Percentiles rank a stretch among this genome's conserved stretches.
These are phyloP conservation scores for Malbranchea cinnamomea DNA, from an alignment of 2,329 filamentous ascomycete genomes.

Conservation along the genomic window DNA sequence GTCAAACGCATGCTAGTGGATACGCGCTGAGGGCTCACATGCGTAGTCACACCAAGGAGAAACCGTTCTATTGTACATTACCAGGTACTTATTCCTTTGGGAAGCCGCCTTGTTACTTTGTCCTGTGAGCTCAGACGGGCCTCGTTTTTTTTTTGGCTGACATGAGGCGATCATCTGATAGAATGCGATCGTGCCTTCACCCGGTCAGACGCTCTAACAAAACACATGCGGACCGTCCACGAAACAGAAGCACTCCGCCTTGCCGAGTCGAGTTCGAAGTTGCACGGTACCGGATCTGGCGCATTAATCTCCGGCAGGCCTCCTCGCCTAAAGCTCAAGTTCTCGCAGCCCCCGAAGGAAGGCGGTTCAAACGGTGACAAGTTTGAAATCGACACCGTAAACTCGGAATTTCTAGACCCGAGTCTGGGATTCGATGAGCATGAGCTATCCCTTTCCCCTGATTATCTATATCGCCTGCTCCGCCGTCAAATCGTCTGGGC, in stretches of 20 bases:
- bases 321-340: constrained; percentile 29
- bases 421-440: constrained; percentile 30
- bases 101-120: no score
- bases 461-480: constrained; percentile 30
- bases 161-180: constrained; percentile 21
- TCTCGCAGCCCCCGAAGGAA: constrained; percentile 22
- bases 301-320: constrained; percentile 18
- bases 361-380: constrained; percentile 14
- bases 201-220: constrained; percentile 83
- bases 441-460: constrained; percentile 27
- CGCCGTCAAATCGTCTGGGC: constrained; percentile 35
- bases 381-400: constrained; percentile 18
- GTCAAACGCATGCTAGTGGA: constrained; percentile 80
- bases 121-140: neutral
- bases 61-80: constrained; percentile 91
- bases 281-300: constrained; percentile 19
- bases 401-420: constrained; percentile 20
- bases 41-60: constrained; percentile 94
- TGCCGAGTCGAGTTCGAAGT: constrained; percentile 31
- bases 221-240: constrained; percentile 97
- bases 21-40: constrained; percentile 96
- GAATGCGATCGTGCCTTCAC: constrained; percentile 98
- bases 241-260: constrained; percentile 88
- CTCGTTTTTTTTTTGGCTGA: constrained; percentile 1
- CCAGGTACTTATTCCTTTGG: constrained; percentile 48